Evolutionary conservation across 352 stramenopile species (phyloP), one percentile per base, ranked within the genome.

Genomic region (Phytophthora foliorum): DNA sequence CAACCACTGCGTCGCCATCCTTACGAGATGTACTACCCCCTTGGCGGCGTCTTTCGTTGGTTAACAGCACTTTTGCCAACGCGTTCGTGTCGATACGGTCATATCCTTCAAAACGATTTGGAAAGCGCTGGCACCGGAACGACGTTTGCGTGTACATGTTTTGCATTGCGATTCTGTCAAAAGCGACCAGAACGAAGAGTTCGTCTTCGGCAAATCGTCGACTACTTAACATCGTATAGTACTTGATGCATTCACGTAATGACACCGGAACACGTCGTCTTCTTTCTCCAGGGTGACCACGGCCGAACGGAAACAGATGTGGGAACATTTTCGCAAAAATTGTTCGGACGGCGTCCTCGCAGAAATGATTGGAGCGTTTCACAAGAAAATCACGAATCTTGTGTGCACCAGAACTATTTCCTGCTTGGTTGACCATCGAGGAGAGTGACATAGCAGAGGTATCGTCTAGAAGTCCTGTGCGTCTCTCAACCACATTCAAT

Each of bases 101-200:
- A n/a, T 53, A 62, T 2, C 29, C 54, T 21, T 62, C 25, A 24
- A 53, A 53, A 21, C 44, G 8, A 4, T 49, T 24, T 16, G 54
- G 54, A 53, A 52, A 48, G 10, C 41, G 16, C 13, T 17, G 13
- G 8, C 54, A 62, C 1, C 54, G 39, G 27, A 53, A 39, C 6
- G 54, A 62, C 13, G 31, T 53, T 11, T 53, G 34, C 1, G 44
- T 53, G 22, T 50, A 57, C 57, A 67, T 67, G 14, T 57, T 57
- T 16, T 60, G 39, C 21, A 60, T 48, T 5, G 38, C 34, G 25
- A 60, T 46, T 21, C 29, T 4, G 29, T 34, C 29, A 34, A 34
- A 34, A 34, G 29, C 29, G 9, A 34, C 29, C 29, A 34, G 32
- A 17, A 44, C 36, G 36, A 60, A 60, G 3, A 49, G 21, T 29